These are phyloP conservation scores for Phragmites australis DNA, from an alignment of 176 grass and related monocot genomes.

Conservation along the genomic window DNA sequence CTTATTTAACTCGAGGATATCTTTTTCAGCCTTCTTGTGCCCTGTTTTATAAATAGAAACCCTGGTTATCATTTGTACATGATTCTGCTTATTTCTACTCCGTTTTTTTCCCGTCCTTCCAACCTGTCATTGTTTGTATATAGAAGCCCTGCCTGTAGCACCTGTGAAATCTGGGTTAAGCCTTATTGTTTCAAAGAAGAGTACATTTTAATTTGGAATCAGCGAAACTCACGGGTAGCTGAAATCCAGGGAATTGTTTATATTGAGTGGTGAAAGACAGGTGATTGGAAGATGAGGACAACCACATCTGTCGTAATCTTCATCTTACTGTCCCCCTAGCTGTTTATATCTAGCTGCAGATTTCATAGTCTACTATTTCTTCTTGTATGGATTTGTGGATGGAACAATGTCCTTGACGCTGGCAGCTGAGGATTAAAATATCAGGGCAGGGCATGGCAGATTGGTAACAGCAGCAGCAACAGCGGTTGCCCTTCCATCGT, in stretches of 20 bases:
- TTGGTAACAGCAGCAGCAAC: too few species aligned
- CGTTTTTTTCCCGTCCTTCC: not conserved
- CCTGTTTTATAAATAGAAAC: not conserved
- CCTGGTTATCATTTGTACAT: not conserved
- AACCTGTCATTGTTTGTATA: not conserved
- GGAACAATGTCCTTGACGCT: not conserved
- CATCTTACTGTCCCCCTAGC: not conserved
- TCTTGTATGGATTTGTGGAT: not conserved
- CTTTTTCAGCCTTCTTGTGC: not conserved
- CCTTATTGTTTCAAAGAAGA: not conserved
- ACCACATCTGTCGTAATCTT: not conserved
- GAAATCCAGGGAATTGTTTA: not conserved
- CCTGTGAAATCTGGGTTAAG: not conserved
- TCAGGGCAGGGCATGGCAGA: not conserved
- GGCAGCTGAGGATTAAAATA: slow-evolving; percentile 8
- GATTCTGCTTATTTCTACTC: not conserved
- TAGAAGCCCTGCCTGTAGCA: not conserved
- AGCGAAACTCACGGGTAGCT: slow-evolving; percentile 35
- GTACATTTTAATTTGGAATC: slow-evolving; percentile 29
- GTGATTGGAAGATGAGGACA: not conserved
- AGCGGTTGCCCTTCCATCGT: not conserved
- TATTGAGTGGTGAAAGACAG: not conserved
- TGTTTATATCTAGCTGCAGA: not conserved
- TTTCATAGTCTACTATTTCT: not conserved
- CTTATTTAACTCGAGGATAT: not conserved